These are phyloP conservation scores for Dactylellina drechsleri DNA, from an alignment of 2,329 filamentous ascomycete genomes.

Conservation along the genomic window DNA sequence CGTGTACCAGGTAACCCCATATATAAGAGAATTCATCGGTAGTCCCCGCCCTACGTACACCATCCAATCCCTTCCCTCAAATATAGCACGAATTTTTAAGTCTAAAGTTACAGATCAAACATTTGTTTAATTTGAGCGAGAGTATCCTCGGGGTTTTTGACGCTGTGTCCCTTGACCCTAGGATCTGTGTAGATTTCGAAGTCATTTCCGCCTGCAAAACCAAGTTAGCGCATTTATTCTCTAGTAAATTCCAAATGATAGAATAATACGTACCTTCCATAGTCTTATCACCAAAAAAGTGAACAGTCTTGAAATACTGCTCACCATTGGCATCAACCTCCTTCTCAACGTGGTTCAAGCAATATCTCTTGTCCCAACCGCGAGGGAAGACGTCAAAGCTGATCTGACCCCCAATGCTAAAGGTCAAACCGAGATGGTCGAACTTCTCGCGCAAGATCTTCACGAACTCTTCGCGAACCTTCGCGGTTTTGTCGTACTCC, in stretches of 20 bases:
- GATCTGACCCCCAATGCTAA: slow-evolving; percentile 95
- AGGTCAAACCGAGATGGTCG: slow-evolving; percentile 84
- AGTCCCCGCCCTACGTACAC: too few relatives aligned
- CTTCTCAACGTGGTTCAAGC: slow-evolving; percentile 83
- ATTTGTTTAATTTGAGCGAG: slow-evolving; percentile 80
- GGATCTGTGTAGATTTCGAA: slow-evolving; percentile 89
- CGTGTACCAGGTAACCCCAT: too few relatives aligned
- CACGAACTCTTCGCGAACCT: slow-evolving; percentile 81
- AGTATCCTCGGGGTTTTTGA: slow-evolving; percentile 84
- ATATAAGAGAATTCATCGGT: too few relatives aligned
- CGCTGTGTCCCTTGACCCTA: slow-evolving; percentile 84
- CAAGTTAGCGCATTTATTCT: too few relatives aligned
- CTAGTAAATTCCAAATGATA: neutral
- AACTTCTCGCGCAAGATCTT: slow-evolving; percentile 81
- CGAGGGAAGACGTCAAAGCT: slow-evolving; percentile 97
- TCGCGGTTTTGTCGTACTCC: slow-evolving; percentile 79
- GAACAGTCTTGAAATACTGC: slow-evolving; percentile 70
- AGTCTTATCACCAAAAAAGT: slow-evolving; percentile 99
- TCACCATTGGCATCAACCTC: slow-evolving; percentile 68
- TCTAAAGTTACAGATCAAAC: slow-evolving; percentile 71
- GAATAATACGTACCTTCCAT: slow-evolving; percentile 66
- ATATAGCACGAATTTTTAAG: neutral
- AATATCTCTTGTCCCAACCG: slow-evolving; percentile 99
- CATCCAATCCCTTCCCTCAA: too few relatives aligned
- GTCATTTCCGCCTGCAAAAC: slow-evolving; percentile 77